phyloP scores from a whole-genome alignment of 345 rosid genomes.

The Cardamine resedifolia region DNA sequence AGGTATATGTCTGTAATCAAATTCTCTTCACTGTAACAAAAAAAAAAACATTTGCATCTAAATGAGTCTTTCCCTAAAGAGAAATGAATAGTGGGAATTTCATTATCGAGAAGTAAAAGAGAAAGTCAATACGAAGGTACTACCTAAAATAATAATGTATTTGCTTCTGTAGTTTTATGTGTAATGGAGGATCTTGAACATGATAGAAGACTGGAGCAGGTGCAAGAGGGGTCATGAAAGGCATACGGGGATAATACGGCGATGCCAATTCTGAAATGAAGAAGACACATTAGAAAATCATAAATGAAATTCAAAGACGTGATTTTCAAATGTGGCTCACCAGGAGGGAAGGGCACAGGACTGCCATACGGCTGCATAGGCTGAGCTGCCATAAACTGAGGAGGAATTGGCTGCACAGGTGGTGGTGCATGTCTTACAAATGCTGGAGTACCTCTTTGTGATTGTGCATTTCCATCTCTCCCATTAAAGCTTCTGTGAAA shows the following conservation, averaged over 20 bases:
- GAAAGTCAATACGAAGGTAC: slow-evolving; percentile 1
- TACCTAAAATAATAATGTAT: slow-evolving; percentile 93
- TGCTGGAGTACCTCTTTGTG: slow-evolving; percentile 56
- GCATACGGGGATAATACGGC: slow-evolving; percentile 53
- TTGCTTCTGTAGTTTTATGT: slow-evolving; percentile 55
- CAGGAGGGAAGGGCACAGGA: slow-evolving; percentile 55
- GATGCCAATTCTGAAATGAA: slow-evolving; percentile 51
- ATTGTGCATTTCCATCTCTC: slow-evolving; percentile 65
- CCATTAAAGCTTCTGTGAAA: slow-evolving; percentile 52
- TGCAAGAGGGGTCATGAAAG: slow-evolving; percentile 43
- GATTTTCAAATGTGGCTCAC: slow-evolving; percentile 46
- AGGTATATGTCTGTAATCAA: slow-evolving; percentile 70
- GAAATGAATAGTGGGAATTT: not conserved
- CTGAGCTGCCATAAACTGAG: slow-evolving; percentile 52
- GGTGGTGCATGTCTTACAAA: slow-evolving; percentile 62
- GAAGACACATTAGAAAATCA: slow-evolving; percentile 31
- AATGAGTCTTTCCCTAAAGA: slow-evolving; percentile 13
- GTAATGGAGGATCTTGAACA: slow-evolving; percentile 54
- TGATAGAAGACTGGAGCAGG: slow-evolving; percentile 51
- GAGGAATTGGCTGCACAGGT: slow-evolving; percentile 48
- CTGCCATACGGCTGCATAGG: slow-evolving; percentile 51
- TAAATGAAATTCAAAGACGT: not conserved
- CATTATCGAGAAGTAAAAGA: slow-evolving; percentile 1
- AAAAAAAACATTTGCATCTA: slow-evolving; percentile 17
- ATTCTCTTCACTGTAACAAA: slow-evolving; percentile 74